Evolutionary conservation across 2,329 filamentous ascomycete genomes (phyloP).

Genomic region (Aspergillus neotritici): DNA sequence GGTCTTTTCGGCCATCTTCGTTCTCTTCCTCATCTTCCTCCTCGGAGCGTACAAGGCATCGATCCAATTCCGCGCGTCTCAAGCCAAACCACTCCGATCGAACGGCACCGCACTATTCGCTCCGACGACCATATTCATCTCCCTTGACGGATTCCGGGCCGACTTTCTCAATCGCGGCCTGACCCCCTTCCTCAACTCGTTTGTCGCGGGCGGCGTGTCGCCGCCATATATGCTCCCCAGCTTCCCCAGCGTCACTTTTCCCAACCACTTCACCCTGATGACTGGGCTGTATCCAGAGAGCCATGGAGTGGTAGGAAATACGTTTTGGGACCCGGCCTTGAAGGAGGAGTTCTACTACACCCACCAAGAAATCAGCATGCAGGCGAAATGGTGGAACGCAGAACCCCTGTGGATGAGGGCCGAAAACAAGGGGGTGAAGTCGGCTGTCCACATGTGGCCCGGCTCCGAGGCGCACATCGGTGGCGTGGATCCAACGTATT

Average conservation of each 20-base stretch:
- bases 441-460: conserved; percentile 97
- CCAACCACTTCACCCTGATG: conserved; percentile 89
- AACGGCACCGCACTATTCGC: conserved; percentile 88
- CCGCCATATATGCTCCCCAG: conserved; percentile 89
- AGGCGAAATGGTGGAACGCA: conserved; percentile 89
- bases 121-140: conserved; percentile 89
- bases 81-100: conserved; percentile 37
- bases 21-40: conserved; percentile 52
- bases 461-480: conserved; percentile 84
- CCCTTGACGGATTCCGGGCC: conserved; percentile 89
- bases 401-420: conserved; percentile 94
- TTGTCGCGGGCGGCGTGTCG: conserved; percentile 78
- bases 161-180: conserved; percentile 81
- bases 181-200: conserved; percentile 72
- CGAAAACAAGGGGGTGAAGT: conserved; percentile 70
- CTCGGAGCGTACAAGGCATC: conserved; percentile 56
- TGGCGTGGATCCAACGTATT: conserved; percentile 66
- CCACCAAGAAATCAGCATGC: conserved; percentile 66
- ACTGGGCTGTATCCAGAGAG: conserved; percentile 89
- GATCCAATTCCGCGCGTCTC: conserved; percentile 26
- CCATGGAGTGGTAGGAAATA: conserved; percentile 89
- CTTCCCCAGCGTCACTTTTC: conserved; percentile 94
- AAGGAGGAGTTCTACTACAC: conserved; percentile 84
- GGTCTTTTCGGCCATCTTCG: conserved; percentile 42
- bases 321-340: conserved; percentile 80